Evolutionary conservation across 257 asterid genomes (phyloP), one percentile per base, ranked within the genome.

Genomic region (Verbascum thapsus): DNA sequence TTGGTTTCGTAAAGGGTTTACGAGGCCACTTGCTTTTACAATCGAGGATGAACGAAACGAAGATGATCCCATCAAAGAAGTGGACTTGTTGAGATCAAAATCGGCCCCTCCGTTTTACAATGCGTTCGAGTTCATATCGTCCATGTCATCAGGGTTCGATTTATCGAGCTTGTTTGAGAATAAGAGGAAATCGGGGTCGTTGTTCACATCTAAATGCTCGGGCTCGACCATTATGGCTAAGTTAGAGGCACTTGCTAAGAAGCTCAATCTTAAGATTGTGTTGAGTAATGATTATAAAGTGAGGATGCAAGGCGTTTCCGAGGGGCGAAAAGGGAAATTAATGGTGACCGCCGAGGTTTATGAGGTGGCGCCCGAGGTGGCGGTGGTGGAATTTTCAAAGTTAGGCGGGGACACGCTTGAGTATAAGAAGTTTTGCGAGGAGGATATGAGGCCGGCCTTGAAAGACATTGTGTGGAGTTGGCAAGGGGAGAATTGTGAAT

Each of bases 391-490:
- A 47, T 77, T 90, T 52, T 83, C 95, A 2, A 88, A 85, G 73
- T 74, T 85, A 9, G 69, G 85, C 5, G 98, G 98, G 8, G 98
- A 90, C 70, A 88, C 98, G 5, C 63, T 88, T 8, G 98, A 90
- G 85, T 90, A 90, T 57, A 63, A 11, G 75, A 88, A 82, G 72
- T 76, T 90, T 1, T 90, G 86, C 9, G 95, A 83, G 44, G 96
- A 90, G 49, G 95, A 83, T 10, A 74, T 73, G 11, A 54, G 98
- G 83, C 94, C 95, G 8, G 88, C 88, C 3, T 79, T 91, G 53
- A 78, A 88, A 63, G 98, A 91, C 75, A 88, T 91, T 30, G 96
- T 91, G 15, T 91, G 98, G 98, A 88, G 81, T 47, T 91, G 98
- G 98, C 96, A 91, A 72, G 98, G 98, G n/a, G 96, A 85, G 78